Evolutionary conservation across 306 rosid species (phyloP), one percentile per base, ranked within the genome.

Genomic region (Inga leiocalycina): DNA sequence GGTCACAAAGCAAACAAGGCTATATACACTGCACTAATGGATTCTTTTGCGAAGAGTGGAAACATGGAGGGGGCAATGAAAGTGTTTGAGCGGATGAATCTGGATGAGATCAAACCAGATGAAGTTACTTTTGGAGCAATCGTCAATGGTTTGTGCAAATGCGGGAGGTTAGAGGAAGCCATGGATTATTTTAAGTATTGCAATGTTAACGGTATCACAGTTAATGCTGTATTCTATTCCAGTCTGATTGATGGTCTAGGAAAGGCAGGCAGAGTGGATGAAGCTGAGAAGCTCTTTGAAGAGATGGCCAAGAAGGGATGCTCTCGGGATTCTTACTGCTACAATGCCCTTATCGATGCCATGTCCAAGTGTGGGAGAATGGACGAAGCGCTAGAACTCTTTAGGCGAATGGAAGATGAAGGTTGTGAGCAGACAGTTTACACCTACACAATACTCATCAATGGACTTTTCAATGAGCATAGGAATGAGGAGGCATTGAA

Each of bases 231-330:
- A 89, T 86, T 94, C 69, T 94, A 94, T 83, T 90, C 97, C 51
- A 92, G 98, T 83, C 24, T 92, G 76, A 91, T 96, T 61, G 97
- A 92, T 81, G 97, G 97, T 65, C 90, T 96, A 81, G 98, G 98
- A 46, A 96, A 92, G 90, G 97, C 91, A 0, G 97, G 95, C 83
- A 94, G 90, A 78, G 87, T 91, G 27, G 89, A 85, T 61, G 97
- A 96, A 80, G 99, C 99, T 11, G 91, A 88, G 86, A 88, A 37
- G 81, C 79, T 94, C 54, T 92, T 96, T 65, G 94, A 91, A 84
- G 94, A 89, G 80, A 94, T 96, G 97, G 85, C 37, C 0, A 79
- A 37, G 64, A 88, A 90, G 79, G 97, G 98, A 57, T 90, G 93
- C 66, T 82, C 83, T 5, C 92, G 66, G 68, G 99, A 96, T 87